phyloP scores from a whole-genome alignment of 345 rosid genomes.

The Cardamine occulta region DNA sequence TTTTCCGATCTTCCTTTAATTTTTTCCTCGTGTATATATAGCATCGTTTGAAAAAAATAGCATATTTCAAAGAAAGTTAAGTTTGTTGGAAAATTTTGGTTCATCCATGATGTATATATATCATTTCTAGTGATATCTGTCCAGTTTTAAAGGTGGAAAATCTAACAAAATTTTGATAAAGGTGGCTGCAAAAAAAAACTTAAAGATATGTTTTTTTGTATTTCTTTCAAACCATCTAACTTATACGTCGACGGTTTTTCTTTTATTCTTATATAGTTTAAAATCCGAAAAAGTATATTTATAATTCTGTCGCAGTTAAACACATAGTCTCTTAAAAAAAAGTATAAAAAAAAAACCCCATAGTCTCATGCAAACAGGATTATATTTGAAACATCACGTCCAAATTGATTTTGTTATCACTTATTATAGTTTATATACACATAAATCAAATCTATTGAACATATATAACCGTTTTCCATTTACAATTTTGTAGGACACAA shows the following conservation, averaged over 20 bases:
- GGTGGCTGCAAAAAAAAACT: not conserved
- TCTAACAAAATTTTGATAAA: constrained; percentile 1
- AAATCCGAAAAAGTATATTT: not conserved
- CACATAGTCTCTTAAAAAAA: not conserved
- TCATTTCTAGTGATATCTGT: not conserved
- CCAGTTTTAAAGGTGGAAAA: not conserved
- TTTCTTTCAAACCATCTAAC: not conserved
- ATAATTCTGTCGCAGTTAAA: not conserved
- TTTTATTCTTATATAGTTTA: not conserved
- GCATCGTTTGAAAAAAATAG: not conserved
- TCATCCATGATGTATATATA: not conserved
- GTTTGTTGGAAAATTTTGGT: not conserved
- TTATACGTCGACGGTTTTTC: not conserved
- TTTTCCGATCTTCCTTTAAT: not conserved
- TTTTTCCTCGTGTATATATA: not conserved
- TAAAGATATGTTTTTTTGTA: not conserved
- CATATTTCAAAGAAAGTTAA: not conserved
- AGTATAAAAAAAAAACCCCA: no score
- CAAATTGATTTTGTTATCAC: not conserved
- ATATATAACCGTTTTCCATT: constrained; percentile 1
- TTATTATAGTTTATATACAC: not conserved
- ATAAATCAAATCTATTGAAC: constrained; percentile 1
- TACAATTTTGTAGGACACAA: constrained; percentile 45
- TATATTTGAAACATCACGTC: constrained; percentile 17
- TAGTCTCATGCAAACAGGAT: not conserved